Percentiles rank a stretch among this genome's conserved stretches.
These are phyloP conservation scores for Daldinia vernicosa DNA, from an alignment of 495 filamentous ascomycete species.

Conservation along the genomic window DNA sequence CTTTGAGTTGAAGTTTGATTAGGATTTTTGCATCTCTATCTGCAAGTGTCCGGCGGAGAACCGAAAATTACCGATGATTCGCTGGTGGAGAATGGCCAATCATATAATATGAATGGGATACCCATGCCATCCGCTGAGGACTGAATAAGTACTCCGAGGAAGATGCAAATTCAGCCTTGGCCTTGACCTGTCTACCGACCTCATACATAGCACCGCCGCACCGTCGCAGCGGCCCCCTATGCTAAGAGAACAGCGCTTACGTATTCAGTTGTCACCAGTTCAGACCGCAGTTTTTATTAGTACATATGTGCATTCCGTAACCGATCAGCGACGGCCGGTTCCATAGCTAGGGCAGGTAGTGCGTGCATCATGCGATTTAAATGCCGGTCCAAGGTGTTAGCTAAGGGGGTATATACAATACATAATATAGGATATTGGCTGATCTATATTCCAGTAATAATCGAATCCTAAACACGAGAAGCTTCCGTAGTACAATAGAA, in stretches of 20 bases:
- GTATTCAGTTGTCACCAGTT: constrained; percentile 16
- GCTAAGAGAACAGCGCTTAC: constrained; percentile 21
- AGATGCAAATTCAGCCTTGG: background rate
- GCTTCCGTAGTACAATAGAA: background rate
- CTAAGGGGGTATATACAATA: background rate
- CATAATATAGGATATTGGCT: background rate
- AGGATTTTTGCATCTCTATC: constrained; percentile 9
- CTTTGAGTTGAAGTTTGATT: constrained; percentile 22
- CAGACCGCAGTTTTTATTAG: constrained; percentile 23
- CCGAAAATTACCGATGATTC: constrained; percentile 4
- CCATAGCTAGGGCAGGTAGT: background rate
- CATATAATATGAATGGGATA: constrained; percentile 1
- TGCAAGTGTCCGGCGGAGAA: constrained; percentile 1
- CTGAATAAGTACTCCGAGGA: background rate
- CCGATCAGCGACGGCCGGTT: background rate
- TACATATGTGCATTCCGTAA: background rate
- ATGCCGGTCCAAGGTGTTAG: constrained; percentile 3
- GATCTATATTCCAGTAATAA: background rate
- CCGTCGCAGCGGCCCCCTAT: constrained; percentile 17
- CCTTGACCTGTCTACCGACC: background rate
- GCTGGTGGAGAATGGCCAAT: background rate
- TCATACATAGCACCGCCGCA: constrained; percentile 22
- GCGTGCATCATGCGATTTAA: constrained; percentile 29
- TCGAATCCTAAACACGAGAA: background rate
- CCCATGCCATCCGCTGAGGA: background rate